Evolutionary conservation across 176 grass and related monocot species (phyloP).

Genomic region (Chloris gayana): DNA sequence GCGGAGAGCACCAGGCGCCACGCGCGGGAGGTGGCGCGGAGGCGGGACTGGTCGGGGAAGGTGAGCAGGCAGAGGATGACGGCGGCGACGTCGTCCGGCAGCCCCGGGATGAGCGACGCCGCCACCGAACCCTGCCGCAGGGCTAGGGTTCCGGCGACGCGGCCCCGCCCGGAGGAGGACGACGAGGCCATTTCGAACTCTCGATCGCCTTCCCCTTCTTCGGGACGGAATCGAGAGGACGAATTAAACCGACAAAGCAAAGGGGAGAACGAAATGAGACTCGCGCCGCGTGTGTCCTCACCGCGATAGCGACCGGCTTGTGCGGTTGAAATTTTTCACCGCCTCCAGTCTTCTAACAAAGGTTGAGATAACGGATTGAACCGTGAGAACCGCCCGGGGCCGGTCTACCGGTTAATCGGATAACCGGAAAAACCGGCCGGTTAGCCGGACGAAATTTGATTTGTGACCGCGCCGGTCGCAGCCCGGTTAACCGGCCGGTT

Average conservation of each 20-base stretch:
- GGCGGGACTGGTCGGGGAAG: slow-evolving; percentile 64
- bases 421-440: too few species aligned
- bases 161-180: slow-evolving; percentile 18
- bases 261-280: neutral
- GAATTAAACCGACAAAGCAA: neutral
- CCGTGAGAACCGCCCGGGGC: too few species aligned
- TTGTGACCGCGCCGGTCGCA: too few species aligned
- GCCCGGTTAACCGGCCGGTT: too few species aligned
- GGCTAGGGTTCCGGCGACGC: slow-evolving; percentile 40
- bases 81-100: slow-evolving; percentile 68
- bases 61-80: slow-evolving; percentile 77
- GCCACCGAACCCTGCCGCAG: neutral
- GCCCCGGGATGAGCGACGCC: slow-evolving; percentile 68
- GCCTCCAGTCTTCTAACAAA: neutral
- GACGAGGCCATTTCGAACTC: slow-evolving; percentile 50
- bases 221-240: slow-evolving; percentile 6
- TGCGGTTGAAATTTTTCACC: neutral
- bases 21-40: slow-evolving; percentile 71
- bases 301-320: neutral
- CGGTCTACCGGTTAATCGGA: too few species aligned
- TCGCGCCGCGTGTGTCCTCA: neutral
- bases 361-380: too few species aligned
- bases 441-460: too few species aligned
- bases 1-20: slow-evolving; percentile 69
- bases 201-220: neutral